Percentiles rank a stretch among this genome's conserved stretches.
These are phyloP conservation scores for Penicillium sp. DNA, from an alignment of 2,329 filamentous ascomycete genomes.

Conservation along the genomic window DNA sequence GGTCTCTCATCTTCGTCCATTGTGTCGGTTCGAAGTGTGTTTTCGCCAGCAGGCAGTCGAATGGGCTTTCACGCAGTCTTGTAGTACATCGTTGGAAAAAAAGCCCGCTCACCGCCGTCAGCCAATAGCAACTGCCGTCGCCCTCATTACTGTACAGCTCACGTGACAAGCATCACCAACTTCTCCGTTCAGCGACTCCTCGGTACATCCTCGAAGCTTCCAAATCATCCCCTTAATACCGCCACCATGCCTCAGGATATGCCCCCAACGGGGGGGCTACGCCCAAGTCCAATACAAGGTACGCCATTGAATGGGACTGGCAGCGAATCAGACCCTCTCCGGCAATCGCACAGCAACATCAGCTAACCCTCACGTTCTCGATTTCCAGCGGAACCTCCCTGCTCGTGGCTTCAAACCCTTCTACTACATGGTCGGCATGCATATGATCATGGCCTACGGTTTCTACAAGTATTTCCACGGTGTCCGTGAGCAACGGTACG, in stretches of 20 bases:
- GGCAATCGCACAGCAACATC: slow-evolving; percentile 4
- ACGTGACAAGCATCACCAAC: slow-evolving; percentile 39
- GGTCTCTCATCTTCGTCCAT: slow-evolving; percentile 63
- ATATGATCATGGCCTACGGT: slow-evolving; percentile 80
- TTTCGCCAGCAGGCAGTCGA: slow-evolving; percentile 1
- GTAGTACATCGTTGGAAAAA: slow-evolving; percentile 29
- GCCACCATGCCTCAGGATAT: slow-evolving; percentile 91
- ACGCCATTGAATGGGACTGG: slow-evolving; percentile 38
- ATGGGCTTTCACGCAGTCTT: slow-evolving; percentile 16
- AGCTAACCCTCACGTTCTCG: slow-evolving; percentile 12
- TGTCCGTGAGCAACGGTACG: slow-evolving; percentile 89
- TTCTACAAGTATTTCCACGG: slow-evolving; percentile 85
- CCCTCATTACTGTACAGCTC: slow-evolving; percentile 37
- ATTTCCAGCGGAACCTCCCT: slow-evolving; percentile 80
- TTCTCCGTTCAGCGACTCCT: slow-evolving; percentile 32
- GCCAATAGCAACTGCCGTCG: slow-evolving; percentile 36
- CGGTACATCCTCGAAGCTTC: slow-evolving; percentile 23
- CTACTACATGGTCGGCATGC: slow-evolving; percentile 75
- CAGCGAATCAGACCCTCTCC: slow-evolving; percentile 8
- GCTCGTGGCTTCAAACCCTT: slow-evolving; percentile 85
- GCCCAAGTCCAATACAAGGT: slow-evolving; percentile 97
- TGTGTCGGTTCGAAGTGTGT: not conserved
- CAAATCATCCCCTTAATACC: slow-evolving; percentile 29
- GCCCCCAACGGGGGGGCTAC: slow-evolving; percentile 93
- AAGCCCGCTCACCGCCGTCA: slow-evolving; percentile 17